These are phyloP conservation scores for Coniochaeta sp. DNA, from an alignment of 2,329 filamentous ascomycete species.

Conservation along the genomic window DNA sequence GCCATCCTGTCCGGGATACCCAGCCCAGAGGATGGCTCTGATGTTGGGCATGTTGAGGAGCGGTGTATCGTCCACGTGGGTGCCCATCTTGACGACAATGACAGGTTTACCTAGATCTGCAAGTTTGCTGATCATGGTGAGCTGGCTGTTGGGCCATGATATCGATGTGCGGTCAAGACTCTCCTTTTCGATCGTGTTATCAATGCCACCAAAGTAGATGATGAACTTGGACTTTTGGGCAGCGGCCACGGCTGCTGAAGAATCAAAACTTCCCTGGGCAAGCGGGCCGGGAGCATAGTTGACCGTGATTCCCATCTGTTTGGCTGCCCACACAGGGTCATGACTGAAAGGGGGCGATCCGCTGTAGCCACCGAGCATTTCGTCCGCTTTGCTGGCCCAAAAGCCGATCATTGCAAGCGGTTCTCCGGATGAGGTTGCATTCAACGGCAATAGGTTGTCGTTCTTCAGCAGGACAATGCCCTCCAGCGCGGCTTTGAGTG, in stretches of 20 bases:
- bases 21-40: slow-evolving; percentile 47
- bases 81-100: slow-evolving; percentile 43
- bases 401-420: slow-evolving; percentile 49
- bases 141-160: slow-evolving; percentile 43
- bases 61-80: slow-evolving; percentile 42
- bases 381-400: slow-evolving; percentile 49
- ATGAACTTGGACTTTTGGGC: slow-evolving; percentile 33
- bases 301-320: slow-evolving; percentile 31
- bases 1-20: slow-evolving; percentile 54
- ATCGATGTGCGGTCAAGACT: slow-evolving; percentile 42
- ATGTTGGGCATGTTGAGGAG: slow-evolving; percentile 40
- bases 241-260: slow-evolving; percentile 8
- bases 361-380: slow-evolving; percentile 54
- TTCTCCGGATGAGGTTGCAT: slow-evolving; percentile 36
- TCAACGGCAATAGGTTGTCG: slow-evolving; percentile 26
- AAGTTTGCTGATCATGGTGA: slow-evolving; percentile 42
- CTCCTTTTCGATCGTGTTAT: slow-evolving; percentile 45
- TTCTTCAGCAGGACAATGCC: slow-evolving; percentile 48
- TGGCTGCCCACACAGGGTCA: slow-evolving; percentile 44
- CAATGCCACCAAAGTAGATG: slow-evolving; percentile 48
- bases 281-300: slow-evolving; percentile 31
- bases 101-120: slow-evolving; percentile 38
- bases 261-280: slow-evolving; percentile 15
- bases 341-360: slow-evolving; percentile 49
- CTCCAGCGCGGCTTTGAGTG: slow-evolving; percentile 44